These are phyloP conservation scores for Entophlyctis luteolus DNA, from an alignment of 192 early-diverging fungal species.

Conservation along the genomic window DNA sequence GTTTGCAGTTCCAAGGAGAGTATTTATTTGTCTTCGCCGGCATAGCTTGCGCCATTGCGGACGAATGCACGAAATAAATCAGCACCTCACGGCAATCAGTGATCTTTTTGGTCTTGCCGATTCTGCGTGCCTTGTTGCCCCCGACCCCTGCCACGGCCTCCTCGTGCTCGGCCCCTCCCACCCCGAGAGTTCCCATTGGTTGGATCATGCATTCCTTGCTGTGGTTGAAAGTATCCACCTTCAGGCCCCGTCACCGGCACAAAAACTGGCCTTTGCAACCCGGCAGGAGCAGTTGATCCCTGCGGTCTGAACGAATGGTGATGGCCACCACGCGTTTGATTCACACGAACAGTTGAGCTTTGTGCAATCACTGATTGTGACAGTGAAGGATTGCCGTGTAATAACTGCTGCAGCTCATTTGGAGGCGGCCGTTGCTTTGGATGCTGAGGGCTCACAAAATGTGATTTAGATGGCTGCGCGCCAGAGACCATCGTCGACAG, in stretches of 20 bases:
- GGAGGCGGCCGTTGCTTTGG: background rate
- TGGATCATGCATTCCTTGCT: background rate
- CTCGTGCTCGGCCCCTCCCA: background rate
- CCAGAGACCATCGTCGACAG: constrained; percentile 5
- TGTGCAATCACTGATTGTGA: background rate
- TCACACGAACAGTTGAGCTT: background rate
- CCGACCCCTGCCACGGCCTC: background rate
- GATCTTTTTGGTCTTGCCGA: no score
- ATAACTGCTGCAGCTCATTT: background rate
- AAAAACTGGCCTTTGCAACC: background rate
- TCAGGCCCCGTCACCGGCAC: no score
- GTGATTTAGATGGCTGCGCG: background rate
- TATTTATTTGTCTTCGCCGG: no score
- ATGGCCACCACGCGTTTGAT: background rate
- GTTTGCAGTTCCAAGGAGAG: no score
- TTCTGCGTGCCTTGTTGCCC: no score
- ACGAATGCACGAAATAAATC: no score
- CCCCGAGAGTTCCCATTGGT: background rate
- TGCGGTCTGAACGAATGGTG: background rate
- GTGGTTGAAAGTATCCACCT: background rate
- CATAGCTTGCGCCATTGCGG: no score
- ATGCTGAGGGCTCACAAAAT: background rate
- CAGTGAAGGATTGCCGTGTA: background rate
- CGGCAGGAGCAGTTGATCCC: background rate
- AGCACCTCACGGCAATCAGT: no score